phyloP scores from a whole-genome alignment of 2,329 filamentous ascomycete genomes.

The Ceratocystis destructans region DNA sequence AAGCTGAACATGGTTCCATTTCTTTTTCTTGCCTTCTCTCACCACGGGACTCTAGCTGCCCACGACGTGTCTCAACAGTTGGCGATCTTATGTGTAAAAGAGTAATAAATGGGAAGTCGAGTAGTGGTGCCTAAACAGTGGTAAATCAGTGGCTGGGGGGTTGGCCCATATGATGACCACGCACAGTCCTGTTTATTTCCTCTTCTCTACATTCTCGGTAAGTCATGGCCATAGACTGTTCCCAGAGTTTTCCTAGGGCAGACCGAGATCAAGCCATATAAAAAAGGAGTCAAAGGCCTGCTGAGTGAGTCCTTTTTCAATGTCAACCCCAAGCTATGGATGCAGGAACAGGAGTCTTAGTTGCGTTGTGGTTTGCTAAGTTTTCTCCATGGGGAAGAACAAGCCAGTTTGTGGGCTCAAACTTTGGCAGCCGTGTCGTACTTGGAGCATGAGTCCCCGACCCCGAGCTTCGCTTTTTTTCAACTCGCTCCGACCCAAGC shows the following conservation, averaged over 20 bases:
- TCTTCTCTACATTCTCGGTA: background rate
- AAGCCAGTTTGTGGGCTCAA: no score
- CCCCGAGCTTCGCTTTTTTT: no score
- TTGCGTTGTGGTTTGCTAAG: background rate
- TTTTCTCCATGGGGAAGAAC: background rate
- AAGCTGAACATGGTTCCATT: constrained; percentile 8
- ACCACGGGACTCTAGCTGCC: background rate
- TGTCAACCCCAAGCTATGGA: background rate
- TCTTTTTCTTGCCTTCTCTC: background rate
- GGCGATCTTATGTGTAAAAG: background rate
- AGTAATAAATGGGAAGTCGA: background rate
- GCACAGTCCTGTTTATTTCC: background rate
- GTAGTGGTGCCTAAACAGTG: background rate
- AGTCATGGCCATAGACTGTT: background rate
- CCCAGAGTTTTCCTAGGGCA: background rate
- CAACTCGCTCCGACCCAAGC: background rate
- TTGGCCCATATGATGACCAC: background rate
- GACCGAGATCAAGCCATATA: background rate
- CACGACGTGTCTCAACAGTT: background rate
- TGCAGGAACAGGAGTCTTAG: background rate
- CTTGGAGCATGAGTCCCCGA: no score
- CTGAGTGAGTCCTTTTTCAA: background rate
- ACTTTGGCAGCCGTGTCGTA: no score
- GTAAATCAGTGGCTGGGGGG: background rate
- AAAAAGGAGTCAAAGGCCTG: background rate